Evolutionary conservation across 2,329 filamentous ascomycete genomes (phyloP), one percentile per base, ranked within the genome.

Genomic region (Cladophialophora chaetospira): DNA sequence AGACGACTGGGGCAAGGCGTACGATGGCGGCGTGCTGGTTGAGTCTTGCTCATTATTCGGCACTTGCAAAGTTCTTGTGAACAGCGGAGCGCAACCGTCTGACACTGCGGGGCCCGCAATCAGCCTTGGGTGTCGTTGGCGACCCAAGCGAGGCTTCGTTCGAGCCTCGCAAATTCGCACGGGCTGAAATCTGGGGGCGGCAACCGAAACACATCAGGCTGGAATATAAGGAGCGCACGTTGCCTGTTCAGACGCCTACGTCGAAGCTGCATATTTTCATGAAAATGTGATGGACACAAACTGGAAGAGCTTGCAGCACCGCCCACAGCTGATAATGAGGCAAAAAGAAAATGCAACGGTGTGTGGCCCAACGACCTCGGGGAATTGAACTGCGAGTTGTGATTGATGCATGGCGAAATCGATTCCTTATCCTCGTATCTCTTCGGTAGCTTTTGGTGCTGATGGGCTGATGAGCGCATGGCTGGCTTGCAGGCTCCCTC

Each of bases 391-490:
- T 21, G 29, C 23, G 33, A 36, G 6, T 38, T 42, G n/a, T 50
- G 47, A 52, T 52, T 33, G 49, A 44, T 33, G 49, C 17, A 53
- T 21, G 49, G 49, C 28, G 38, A 33, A 15, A 26, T 19, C 35
- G 25, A 51, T 26, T 42, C 35, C 35, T 40, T 42, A 51, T 35
- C 40, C 40, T 53, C 38, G 49, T 53, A 28, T 53, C 49, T 45
- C 25, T 33, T 29, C 26, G 46, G 31, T 49, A 33, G 36, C 48
- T 19, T 42, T 40, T 53, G 49, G 49, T 53, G 49, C 49, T 53
- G 49, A 53, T 53, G 49, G 49, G 49, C 49, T 53, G 48, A 53
- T 57, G 54, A 36, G 47, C 43, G 50, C 28, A 57, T 52, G 48
- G 36, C 40, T 46, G 44, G 44, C 13, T 28, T 5, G 23, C 11